phyloP scores from a whole-genome alignment of 1,284 basidiomycete species.

The Puccinia triticina region DNA sequence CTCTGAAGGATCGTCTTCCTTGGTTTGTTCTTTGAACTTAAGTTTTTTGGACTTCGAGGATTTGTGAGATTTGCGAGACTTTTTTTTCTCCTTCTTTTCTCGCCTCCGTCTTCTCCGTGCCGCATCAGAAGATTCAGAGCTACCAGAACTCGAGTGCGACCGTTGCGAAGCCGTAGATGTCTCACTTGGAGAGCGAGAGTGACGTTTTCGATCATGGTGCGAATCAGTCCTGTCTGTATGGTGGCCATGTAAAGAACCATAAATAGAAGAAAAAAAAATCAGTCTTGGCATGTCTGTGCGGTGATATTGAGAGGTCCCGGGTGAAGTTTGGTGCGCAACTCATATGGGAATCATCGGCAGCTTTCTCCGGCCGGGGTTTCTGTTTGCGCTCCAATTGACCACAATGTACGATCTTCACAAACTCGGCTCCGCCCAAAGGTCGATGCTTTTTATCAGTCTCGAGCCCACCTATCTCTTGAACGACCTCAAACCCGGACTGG shows the following conservation, averaged over 20 bases:
- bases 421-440: slow-evolving; percentile 24
- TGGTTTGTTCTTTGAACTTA: slow-evolving; percentile 31
- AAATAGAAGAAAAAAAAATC: background rate
- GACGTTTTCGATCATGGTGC: background rate
- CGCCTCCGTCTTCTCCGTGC: slow-evolving; percentile 15
- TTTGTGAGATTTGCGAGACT: slow-evolving; percentile 9
- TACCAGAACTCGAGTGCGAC: background rate
- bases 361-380: slow-evolving; percentile 2
- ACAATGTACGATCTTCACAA: slow-evolving; percentile 46
- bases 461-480: slow-evolving; percentile 27
- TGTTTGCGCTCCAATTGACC: slow-evolving; percentile 39
- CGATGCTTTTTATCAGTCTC: slow-evolving; percentile 49
- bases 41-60: slow-evolving; percentile 24
- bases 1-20: slow-evolving; percentile 1
- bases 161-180: background rate
- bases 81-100: slow-evolving; percentile 35
- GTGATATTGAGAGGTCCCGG: background rate
- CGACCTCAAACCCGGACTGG: slow-evolving; percentile 38
- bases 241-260: background rate
- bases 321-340: background rate
- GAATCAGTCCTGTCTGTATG: slow-evolving; percentile 1
- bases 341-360: background rate
- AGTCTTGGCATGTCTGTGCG: background rate
- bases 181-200: slow-evolving; percentile 11
- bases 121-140: slow-evolving; percentile 23